Conservation (phyloP, 1,284 basidiomycete genomes). For the Austroboletus niveus region DNA sequence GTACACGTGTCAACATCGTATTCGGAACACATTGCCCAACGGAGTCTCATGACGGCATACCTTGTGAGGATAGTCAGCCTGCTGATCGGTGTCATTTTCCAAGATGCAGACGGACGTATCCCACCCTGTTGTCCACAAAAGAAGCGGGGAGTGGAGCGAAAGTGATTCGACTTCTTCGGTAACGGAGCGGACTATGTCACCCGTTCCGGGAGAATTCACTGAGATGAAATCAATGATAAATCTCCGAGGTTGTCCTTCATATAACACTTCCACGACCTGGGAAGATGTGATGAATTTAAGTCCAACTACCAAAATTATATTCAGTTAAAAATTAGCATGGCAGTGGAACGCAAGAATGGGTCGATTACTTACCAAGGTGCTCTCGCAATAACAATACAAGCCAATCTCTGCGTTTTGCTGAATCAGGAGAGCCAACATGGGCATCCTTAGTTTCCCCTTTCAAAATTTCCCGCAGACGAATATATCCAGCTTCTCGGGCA, state of each 20-base stretch:
- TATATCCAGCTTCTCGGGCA: constrained; percentile 46
- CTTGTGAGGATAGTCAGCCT: constrained; percentile 28
- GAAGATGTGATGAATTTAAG: constrained; percentile 66
- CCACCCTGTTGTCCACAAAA: constrained; percentile 63
- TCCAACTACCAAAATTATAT: constrained; percentile 51
- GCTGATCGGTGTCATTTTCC: constrained; percentile 30
- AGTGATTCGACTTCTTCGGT: constrained; percentile 42
- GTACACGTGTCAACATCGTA: constrained; percentile 12
- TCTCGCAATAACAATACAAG: constrained; percentile 62
- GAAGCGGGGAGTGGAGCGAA: constrained; percentile 35
- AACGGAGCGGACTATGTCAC: constrained; percentile 34
- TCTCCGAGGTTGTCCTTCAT: constrained; percentile 56
- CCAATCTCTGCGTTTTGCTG: constrained; percentile 58
- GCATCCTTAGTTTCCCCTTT: constrained; percentile 10
- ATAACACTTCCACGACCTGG: constrained; percentile 62
- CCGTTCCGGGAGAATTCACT: constrained; percentile 30
- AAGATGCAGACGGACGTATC: constrained; percentile 53
- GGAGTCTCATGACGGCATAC: constrained; percentile 20
- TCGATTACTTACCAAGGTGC: constrained; percentile 47
- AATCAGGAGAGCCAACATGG: constrained; percentile 19
- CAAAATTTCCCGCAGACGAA: constrained; percentile 51
- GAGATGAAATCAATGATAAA: constrained; percentile 55
- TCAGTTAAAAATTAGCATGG: constrained; percentile 12
- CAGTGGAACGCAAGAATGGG: constrained; percentile 1
- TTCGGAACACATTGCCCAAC: constrained; percentile 6